A percentile compares a stretch with the other conserved stretches of the same genome.
phyloP scores from a whole-genome alignment of 768 basidiomycete species.

The Leccinum barrowsii region DNA sequence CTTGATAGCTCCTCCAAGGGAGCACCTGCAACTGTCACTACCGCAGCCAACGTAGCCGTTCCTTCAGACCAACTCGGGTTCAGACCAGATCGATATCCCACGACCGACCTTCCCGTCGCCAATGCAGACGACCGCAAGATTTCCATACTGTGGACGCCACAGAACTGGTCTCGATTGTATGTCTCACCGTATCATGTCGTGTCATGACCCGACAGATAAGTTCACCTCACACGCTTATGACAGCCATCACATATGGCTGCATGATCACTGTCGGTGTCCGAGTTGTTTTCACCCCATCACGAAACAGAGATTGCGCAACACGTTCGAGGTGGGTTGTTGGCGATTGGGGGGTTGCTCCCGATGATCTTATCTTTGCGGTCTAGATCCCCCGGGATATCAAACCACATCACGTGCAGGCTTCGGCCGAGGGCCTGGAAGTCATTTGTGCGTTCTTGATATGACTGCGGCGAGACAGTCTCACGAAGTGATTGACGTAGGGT shows the following conservation, averaged over 20 bases:
- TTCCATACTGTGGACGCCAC: conserved; percentile 69
- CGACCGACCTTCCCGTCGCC: conserved; percentile 45
- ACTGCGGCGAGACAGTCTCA: neutral
- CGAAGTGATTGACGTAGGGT: conserved; percentile 17
- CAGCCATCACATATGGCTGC: conserved; percentile 90
- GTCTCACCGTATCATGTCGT: conserved; percentile 25
- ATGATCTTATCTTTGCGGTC: neutral
- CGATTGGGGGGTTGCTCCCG: neutral
- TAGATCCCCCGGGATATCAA: conserved; percentile 77
- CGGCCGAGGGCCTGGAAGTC: conserved; percentile 63
- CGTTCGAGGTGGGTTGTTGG: conserved; percentile 60
- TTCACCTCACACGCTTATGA: neutral
- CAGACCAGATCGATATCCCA: conserved; percentile 10
- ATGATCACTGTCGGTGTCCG: conserved; percentile 90
- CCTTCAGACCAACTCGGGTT: conserved; percentile 31
- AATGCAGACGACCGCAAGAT: conserved; percentile 59
- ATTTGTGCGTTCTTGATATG: conserved; percentile 50
- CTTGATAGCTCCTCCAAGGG: neutral
- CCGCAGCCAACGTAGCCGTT: conserved; percentile 6
- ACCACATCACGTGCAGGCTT: conserved; percentile 56
- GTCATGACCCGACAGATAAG: neutral
- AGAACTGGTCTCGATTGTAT: conserved; percentile 75
- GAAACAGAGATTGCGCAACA: conserved; percentile 86
- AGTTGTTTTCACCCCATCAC: conserved; percentile 84
- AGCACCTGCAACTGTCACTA: conserved; percentile 3